Percentiles rank a stretch among this genome's conserved stretches.
Evolutionary conservation across 176 grass and related monocot genomes (phyloP).

Genomic region (Eragrostis curvula): DNA sequence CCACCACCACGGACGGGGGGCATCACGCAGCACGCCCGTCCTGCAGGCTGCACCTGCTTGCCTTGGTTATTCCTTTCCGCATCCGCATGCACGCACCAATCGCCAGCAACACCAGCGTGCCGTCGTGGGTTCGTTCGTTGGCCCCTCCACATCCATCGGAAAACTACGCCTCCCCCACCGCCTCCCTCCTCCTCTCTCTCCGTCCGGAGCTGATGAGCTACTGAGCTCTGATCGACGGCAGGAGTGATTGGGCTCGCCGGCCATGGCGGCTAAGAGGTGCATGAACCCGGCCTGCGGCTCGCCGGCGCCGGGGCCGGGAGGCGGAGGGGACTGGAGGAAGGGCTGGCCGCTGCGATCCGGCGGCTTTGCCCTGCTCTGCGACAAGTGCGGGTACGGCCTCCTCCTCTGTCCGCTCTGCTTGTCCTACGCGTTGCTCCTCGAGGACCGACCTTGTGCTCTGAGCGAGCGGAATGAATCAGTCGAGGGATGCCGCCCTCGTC

Average conservation of each 20-base stretch:
- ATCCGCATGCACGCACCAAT: constrained; percentile 44
- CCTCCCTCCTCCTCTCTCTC: neutral
- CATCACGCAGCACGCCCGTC: neutral
- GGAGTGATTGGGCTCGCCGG: neutral
- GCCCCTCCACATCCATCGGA: constrained; percentile 62
- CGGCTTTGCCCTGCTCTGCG: constrained; percentile 77
- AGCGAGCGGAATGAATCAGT: neutral
- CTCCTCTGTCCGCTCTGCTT: neutral
- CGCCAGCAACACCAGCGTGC: neutral
- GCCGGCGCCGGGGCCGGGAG: constrained; percentile 27
- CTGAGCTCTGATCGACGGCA: constrained; percentile 26
- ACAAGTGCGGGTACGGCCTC: constrained; percentile 91
- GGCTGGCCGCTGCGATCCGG: constrained; percentile 93
- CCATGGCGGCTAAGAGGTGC: constrained; percentile 61
- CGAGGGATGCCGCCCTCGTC: neutral
- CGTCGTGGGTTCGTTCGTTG: constrained; percentile 31
- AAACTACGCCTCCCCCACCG: constrained; percentile 52
- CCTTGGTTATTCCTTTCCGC: constrained; percentile 33
- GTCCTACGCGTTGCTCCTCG: neutral
- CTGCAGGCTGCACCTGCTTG: too few species aligned
- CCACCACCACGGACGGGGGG: neutral
- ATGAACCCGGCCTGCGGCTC: constrained; percentile 81
- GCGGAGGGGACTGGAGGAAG: constrained; percentile 81
- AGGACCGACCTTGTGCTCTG: neutral
- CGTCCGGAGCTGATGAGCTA: constrained; percentile 2